These are phyloP conservation scores for Salix brachista DNA, from an alignment of 345 rosid species.

Conservation along the genomic window DNA sequence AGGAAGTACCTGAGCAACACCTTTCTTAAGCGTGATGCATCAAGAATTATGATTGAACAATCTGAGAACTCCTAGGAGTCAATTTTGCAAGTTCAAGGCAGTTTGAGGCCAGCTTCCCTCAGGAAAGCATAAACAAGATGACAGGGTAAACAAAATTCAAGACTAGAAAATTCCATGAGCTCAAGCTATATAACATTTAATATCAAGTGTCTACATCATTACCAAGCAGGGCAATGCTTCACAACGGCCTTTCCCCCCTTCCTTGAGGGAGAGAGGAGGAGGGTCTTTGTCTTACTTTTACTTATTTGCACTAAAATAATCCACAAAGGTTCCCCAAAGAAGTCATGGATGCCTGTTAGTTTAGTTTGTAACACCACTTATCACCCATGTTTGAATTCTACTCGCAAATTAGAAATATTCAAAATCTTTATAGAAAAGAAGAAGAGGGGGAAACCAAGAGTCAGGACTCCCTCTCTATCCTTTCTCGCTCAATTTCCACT, in stretches of 20 bases:
- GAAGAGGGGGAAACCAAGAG: not conserved
- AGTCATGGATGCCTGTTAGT: not conserved
- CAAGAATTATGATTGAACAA: not conserved
- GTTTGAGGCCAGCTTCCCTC: not conserved
- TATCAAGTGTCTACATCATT: not conserved
- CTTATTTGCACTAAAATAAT: not conserved
- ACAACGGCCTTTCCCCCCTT: not conserved
- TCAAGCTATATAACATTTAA: not conserved
- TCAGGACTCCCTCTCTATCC: not conserved
- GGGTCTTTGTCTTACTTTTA: not conserved
- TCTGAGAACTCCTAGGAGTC: not conserved
- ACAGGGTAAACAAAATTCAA: not conserved
- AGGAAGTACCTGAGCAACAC: not conserved
- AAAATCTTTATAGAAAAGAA: not conserved
- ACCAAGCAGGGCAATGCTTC: not conserved
- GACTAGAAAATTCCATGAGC: not conserved
- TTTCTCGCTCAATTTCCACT: not conserved
- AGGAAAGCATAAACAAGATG: not conserved
- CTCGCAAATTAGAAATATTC: not conserved
- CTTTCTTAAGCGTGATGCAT: not conserved
- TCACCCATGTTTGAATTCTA: not conserved
- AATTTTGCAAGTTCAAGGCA: not conserved
- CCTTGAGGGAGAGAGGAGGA: not conserved
- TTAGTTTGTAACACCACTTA: not conserved
- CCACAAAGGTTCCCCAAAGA: not conserved